phyloP scores from a whole-genome alignment of 164 flowering plant genomes.

The Magnolia officinalis region DNA sequence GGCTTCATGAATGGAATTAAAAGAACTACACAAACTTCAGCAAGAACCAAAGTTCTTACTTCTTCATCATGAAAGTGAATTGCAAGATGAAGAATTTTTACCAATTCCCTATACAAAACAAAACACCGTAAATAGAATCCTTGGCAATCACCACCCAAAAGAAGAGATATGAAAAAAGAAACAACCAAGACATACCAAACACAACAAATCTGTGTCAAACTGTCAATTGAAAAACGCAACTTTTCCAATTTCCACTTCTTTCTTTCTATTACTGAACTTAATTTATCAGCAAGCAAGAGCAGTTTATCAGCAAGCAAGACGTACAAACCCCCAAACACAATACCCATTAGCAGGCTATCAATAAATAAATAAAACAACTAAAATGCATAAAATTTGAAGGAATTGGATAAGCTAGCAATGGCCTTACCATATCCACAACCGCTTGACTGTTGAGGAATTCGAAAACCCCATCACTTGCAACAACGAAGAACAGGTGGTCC shows the following conservation, averaged over 20 bases:
- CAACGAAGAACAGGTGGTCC: slow-evolving; percentile 70
- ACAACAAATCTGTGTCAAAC: neutral
- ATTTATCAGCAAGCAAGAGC: neutral
- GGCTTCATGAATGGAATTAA: too few relatives aligned
- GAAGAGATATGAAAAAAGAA: neutral
- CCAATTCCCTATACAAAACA: too few relatives aligned
- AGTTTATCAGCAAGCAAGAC: neutral
- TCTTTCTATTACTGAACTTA: neutral
- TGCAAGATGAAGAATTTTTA: too few relatives aligned
- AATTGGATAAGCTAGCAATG: neutral
- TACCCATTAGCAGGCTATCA: neutral
- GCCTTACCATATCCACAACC: slow-evolving; percentile 78
- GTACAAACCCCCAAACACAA: neutral
- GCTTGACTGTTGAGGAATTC: slow-evolving; percentile 92
- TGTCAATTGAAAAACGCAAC: neutral
- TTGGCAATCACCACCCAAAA: neutral
- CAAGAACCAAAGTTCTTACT: too few relatives aligned
- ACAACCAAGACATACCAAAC: neutral
- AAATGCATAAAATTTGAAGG: neutral
- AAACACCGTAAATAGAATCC: too few relatives aligned
- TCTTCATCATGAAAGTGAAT: too few relatives aligned
- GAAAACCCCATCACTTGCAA: slow-evolving; percentile 98
- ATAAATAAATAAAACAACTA: neutral
- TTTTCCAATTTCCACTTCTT: neutral
- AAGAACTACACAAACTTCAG: too few relatives aligned